A percentile compares a stretch with the other conserved stretches of the same genome.
These are phyloP conservation scores for Ascoidea asiatica DNA, from an alignment of 805 yeast species.

Conservation along the genomic window DNA sequence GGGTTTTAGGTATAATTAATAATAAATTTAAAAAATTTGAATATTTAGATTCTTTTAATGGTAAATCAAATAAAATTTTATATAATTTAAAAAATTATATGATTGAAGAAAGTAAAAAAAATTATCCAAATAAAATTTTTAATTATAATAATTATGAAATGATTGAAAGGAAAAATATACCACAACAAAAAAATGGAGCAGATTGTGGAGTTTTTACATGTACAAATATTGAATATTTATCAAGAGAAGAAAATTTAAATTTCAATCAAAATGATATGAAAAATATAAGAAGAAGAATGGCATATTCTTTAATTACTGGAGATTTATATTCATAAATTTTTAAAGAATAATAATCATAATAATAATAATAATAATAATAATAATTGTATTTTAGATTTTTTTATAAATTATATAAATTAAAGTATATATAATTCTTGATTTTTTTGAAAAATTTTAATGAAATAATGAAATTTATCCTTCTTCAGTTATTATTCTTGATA, in stretches of 20 bases:
- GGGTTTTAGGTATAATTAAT: constrained; percentile 82
- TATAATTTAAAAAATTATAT: constrained; percentile 45
- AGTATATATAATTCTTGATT: too few relatives aligned
- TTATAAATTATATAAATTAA: too few relatives aligned
- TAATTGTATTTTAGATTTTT: too few relatives aligned
- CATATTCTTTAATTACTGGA: constrained; percentile 16
- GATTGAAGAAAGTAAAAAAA: constrained; percentile 48
- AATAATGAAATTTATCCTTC: too few relatives aligned
- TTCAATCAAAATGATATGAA: constrained; percentile 63
- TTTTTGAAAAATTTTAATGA: too few relatives aligned
- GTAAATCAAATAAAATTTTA: constrained; percentile 24
- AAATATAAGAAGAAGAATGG: constrained; percentile 53
- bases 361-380: too few relatives aligned
- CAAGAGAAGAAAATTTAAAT: constrained; percentile 33
- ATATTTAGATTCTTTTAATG: constrained; percentile 64
- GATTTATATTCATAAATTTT: not conserved
- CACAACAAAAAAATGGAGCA: constrained; percentile 79
- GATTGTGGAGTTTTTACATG: constrained; percentile 96
- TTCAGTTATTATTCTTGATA: too few relatives aligned
- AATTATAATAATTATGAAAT: constrained; percentile 19
- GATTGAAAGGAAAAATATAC: constrained; percentile 29
- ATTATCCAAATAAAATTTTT: constrained; percentile 22
- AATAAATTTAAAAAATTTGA: constrained; percentile 41
- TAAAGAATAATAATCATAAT: too few relatives aligned
- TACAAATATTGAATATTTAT: constrained; percentile 51